Base-by-base conservation (phyloP, 75 land plant species). In the Picea sitchensis region DNA sequence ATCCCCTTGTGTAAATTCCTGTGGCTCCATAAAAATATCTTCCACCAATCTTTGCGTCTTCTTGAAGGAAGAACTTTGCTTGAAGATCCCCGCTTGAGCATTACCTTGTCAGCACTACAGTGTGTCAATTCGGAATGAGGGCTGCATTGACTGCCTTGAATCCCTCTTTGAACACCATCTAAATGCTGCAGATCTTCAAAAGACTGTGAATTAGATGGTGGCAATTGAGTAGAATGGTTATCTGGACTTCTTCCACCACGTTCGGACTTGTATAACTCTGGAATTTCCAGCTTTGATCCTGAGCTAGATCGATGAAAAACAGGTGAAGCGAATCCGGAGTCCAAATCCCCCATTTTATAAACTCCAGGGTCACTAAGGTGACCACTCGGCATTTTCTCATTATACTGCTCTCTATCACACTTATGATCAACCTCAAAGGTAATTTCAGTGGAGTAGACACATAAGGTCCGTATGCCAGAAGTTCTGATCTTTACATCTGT, bases 21-120 rank as follows among this genome's bases (percentile, higher is more conserved):
- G 65, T 91, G 93, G 77, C 93, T 91, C 93, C 93, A 91, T 3
- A 91, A 81, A 83, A 91, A 91, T 77, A 91, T 83, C 79, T 89
- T 89, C 93, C 93, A 91, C 93, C 93, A 91, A 26, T 87, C 76
- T 65, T 62, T 91, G 64, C 91, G 79, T 44, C 89, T 91, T 65
- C 93, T 82, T 4, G 93, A 91, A 21, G 93, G 93, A 13, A 91
- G 86, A 54, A 91, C 82, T 32, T 91, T 91, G 73, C 91, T 87
- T 0, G 93, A 91, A 32, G 91, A 89, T 26, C 73, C 82, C 80
- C 83, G 85, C 78, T 87, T 91, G 67, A 91, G 58, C 87, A 91
- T 89, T 64, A 91, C 87, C 71, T 65, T 85, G 54, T 91, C 93
- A 0, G 93, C 93, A 69, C 91, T 89, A 65, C 78, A 36, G 21